A percentile compares a stretch with the other conserved stretches of the same genome.
These are phyloP conservation scores for Colletotrichum eleusines DNA, from an alignment of 2,329 filamentous ascomycete species.

Conservation along the genomic window DNA sequence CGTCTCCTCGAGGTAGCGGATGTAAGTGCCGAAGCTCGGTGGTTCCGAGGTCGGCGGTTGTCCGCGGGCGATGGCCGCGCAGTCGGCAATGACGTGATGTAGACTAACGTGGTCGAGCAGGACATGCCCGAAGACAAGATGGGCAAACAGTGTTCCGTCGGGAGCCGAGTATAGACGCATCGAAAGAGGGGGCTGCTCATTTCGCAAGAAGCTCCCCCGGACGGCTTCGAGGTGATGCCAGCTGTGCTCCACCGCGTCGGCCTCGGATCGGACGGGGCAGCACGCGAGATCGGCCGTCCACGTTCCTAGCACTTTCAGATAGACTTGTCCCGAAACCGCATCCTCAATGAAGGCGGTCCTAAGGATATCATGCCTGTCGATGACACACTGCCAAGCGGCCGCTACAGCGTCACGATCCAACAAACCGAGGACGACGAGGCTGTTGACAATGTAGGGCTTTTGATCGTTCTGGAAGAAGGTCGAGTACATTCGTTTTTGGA, in stretches of 20 bases:
- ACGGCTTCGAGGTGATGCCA: slow-evolving; percentile 1
- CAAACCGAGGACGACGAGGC: slow-evolving; percentile 48
- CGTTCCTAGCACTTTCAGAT: slow-evolving; percentile 49
- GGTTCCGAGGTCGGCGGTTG: background rate
- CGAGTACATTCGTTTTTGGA: slow-evolving; percentile 68
- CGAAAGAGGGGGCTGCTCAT: background rate
- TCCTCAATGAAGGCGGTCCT: slow-evolving; percentile 71
- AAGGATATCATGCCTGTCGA: slow-evolving; percentile 71
- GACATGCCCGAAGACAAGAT: slow-evolving; percentile 24
- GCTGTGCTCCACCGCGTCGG: background rate
- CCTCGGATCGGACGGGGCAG: slow-evolving; percentile 47
- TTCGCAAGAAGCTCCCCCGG: background rate
- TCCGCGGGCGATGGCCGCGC: background rate
- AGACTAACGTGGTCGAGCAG: slow-evolving; percentile 35
- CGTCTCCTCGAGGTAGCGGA: background rate
- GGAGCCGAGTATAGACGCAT: background rate
- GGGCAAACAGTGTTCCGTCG: background rate
- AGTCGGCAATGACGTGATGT: slow-evolving; percentile 19
- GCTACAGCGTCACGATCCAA: slow-evolving; percentile 55
- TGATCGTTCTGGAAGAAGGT: slow-evolving; percentile 7
- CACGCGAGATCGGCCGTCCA: slow-evolving; percentile 3
- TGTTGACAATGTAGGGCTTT: slow-evolving; percentile 56
- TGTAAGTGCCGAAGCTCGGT: background rate
- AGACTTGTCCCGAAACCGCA: slow-evolving; percentile 49
- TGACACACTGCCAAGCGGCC: slow-evolving; percentile 65